Conservation (phyloP, 1,139 yeast genomes). For the Debaryomyces subglobosus region DNA sequence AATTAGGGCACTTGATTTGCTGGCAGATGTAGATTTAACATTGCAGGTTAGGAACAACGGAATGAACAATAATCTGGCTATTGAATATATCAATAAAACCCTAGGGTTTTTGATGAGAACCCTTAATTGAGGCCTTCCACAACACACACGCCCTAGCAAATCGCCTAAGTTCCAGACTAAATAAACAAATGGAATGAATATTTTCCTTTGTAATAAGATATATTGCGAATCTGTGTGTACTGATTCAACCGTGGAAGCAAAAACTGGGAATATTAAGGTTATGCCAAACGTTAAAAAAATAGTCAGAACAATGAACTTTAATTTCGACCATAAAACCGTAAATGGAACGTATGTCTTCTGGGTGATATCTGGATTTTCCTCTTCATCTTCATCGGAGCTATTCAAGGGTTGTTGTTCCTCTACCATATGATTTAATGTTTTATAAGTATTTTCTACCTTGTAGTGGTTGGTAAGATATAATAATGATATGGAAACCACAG, state of each 20-base stretch:
- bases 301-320: constrained; percentile 65
- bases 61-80: constrained; percentile 56
- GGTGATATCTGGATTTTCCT: constrained; percentile 16
- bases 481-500: constrained; percentile 49
- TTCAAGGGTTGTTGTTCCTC: constrained; percentile 11
- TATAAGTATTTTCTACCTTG: constrained; percentile 25
- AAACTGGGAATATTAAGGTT: constrained; percentile 84
- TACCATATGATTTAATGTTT: constrained; percentile 18
- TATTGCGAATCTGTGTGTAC: constrained; percentile 36
- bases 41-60: constrained; percentile 76
- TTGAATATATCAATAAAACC: constrained; percentile 52
- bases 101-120: constrained; percentile 43
- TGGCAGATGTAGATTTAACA: constrained; percentile 38
- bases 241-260: constrained; percentile 73
- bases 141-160: constrained; percentile 69
- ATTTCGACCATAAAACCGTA: constrained; percentile 54
- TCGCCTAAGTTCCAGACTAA: constrained; percentile 90
- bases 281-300: constrained; percentile 77
- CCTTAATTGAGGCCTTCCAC: constrained; percentile 53
- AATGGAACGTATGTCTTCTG: constrained; percentile 49
- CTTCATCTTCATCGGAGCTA: constrained; percentile 17
- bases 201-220: constrained; percentile 44
- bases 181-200: constrained; percentile 77
- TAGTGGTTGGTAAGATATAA: constrained; percentile 35
- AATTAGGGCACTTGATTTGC: constrained; percentile 37